Percentiles rank a stretch among this genome's conserved stretches.
These are phyloP conservation scores for Termitomyces eurrhizus DNA, from an alignment of 768 basidiomycete genomes.

Conservation along the genomic window DNA sequence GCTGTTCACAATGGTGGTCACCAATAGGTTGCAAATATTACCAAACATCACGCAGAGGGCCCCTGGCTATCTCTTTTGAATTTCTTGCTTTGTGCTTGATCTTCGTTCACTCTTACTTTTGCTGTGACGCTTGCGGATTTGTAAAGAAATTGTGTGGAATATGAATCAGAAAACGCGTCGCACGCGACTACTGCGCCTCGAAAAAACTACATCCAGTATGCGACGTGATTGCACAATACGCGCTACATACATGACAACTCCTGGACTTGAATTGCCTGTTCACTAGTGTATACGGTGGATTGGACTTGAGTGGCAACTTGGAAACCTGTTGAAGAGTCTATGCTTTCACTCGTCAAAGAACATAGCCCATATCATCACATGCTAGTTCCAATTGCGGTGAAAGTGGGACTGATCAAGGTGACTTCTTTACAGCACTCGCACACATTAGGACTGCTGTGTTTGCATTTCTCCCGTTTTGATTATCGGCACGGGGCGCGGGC, in stretches of 20 bases:
- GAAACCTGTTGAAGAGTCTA: not conserved
- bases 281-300: too few relatives aligned
- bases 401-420: constrained; percentile 1
- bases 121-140: not conserved
- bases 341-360: not conserved
- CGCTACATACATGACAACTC: too few relatives aligned
- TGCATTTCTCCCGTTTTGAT: not conserved
- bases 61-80: not conserved
- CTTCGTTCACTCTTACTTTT: not conserved
- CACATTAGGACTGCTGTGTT: not conserved
- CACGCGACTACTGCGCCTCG: too few relatives aligned
- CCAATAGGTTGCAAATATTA: not conserved
- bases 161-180: too few relatives aligned
- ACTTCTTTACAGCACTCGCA: not conserved
- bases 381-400: not conserved
- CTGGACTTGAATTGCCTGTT: too few relatives aligned
- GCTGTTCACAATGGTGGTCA: constrained; percentile 1
- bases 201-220: too few relatives aligned
- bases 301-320: not conserved
- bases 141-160: not conserved
- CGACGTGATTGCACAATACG: not conserved
- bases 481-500: not conserved
- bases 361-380: not conserved
- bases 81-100: not conserved
- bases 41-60: constrained; percentile 7